phyloP scores from a whole-genome alignment of 441 rosid species.

The Omphalea diandra region DNA sequence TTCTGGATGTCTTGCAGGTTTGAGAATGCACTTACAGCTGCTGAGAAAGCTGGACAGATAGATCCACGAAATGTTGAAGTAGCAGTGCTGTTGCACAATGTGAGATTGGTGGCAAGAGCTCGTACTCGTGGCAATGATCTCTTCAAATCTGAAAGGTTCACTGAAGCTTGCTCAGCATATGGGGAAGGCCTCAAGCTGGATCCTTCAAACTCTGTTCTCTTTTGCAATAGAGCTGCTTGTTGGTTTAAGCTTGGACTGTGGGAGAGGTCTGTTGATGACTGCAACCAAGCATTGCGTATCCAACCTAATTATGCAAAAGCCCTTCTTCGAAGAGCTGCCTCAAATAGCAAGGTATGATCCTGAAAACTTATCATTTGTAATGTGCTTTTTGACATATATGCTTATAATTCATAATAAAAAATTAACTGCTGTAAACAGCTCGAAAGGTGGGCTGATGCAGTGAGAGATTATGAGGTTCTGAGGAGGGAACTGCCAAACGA shows the following conservation, averaged over 20 bases:
- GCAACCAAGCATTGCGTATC: conserved; percentile 64
- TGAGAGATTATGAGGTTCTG: conserved; percentile 81
- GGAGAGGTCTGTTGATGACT: conserved; percentile 81
- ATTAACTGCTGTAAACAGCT: conserved; percentile 36
- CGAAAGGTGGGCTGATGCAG: conserved; percentile 83
- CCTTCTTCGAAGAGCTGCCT: conserved; percentile 86
- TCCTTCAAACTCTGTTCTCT: conserved; percentile 69
- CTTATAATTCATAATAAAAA: neutral
- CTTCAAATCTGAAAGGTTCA: conserved; percentile 76
- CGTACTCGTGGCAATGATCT: conserved; percentile 86
- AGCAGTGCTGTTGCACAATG: conserved; percentile 60
- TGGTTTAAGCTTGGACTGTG: conserved; percentile 78
- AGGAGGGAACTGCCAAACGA: conserved; percentile 78
- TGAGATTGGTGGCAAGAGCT: conserved; percentile 72
- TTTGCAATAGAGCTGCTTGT: conserved; percentile 82
- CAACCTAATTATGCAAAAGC: conserved; percentile 82
- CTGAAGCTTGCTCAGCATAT: conserved; percentile 83
- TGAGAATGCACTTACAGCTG: conserved; percentile 76
- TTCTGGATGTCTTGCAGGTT: conserved; percentile 70
- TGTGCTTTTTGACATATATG: neutral
- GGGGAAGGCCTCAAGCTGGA: conserved; percentile 87
- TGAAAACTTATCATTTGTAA: neutral
- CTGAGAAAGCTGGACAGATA: conserved; percentile 74
- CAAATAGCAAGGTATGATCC: conserved; percentile 65
- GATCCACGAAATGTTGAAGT: conserved; percentile 78